Conservation (phyloP, 2,329 filamentous ascomycete genomes). For the Colletotrichum sp. region DNA sequence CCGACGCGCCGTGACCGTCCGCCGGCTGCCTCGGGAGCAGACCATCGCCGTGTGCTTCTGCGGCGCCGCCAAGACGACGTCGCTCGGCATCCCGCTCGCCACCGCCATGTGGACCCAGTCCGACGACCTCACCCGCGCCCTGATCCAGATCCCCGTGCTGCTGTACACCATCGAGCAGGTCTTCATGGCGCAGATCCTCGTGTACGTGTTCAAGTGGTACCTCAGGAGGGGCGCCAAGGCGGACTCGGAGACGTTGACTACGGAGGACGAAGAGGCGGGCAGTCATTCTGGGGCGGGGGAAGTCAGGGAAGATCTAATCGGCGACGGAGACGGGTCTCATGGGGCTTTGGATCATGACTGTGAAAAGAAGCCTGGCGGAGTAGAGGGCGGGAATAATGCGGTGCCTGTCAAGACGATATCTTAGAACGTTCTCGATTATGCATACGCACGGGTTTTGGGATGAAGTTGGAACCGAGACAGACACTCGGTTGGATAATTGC, state of each 20-base stretch:
- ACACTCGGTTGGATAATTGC: background rate
- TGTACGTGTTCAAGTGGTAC: slow-evolving; percentile 54
- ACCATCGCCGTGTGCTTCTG: slow-evolving; percentile 77
- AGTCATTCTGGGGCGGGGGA: background rate
- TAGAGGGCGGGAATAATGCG: background rate
- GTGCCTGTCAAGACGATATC: background rate
- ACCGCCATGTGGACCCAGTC: slow-evolving; percentile 70
- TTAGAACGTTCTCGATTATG: background rate
- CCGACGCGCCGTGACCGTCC: slow-evolving; percentile 45
- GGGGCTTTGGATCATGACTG: background rate
- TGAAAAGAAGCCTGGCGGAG: background rate
- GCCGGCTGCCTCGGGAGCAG: slow-evolving; percentile 63
- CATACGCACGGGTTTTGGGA: background rate
- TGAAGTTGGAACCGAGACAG: background rate
- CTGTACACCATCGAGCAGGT: slow-evolving; percentile 66
- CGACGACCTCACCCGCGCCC: slow-evolving; percentile 57
- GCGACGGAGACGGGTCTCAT: background rate
- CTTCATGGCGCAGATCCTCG: slow-evolving; percentile 49
- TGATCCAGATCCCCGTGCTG: slow-evolving; percentile 68
- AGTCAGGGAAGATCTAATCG: background rate
- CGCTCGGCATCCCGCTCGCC: slow-evolving; percentile 71
- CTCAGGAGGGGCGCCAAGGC: slow-evolving; percentile 34
- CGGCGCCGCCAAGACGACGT: slow-evolving; percentile 75
- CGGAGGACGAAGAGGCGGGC: slow-evolving; percentile 5
- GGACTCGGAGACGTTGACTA: slow-evolving; percentile 19